A percentile compares a stretch with the other conserved stretches of the same genome.
Evolutionary conservation across 305 asterid species (phyloP).

Genomic region (Striga hermonthica): DNA sequence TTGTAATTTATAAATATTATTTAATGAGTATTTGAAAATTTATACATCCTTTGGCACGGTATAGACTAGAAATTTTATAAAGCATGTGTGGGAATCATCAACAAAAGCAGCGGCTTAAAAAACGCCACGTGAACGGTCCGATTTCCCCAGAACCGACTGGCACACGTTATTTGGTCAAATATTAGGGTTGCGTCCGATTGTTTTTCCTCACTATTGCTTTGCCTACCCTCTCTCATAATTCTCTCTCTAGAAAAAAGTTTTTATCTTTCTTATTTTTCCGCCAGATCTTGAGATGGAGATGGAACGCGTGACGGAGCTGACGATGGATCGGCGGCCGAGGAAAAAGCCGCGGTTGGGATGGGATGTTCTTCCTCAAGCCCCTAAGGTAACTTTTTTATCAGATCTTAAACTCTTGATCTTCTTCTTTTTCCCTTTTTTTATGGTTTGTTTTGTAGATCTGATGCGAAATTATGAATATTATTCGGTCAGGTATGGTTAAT

Average conservation of each 20-base stretch:
- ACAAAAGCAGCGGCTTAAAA: constrained; percentile 25
- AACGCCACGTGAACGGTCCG: constrained; percentile 55
- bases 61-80: too few species aligned
- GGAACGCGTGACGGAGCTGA: constrained; percentile 84
- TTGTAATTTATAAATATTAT: too few species aligned
- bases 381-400: constrained; percentile 45
- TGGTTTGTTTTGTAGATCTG: constrained; percentile 49
- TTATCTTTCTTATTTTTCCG: constrained; percentile 30
- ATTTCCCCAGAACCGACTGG: constrained; percentile 31
- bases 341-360: constrained; percentile 82
- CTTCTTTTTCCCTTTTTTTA: constrained; percentile 22
- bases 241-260: constrained; percentile 26
- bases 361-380: constrained; percentile 72
- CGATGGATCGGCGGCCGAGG: constrained; percentile 79
- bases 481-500: constrained; percentile 46
- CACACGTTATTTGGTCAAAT: constrained; percentile 34
- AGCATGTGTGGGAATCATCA: constrained; percentile 38
- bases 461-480: constrained; percentile 31
- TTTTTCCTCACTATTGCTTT: constrained; percentile 13
- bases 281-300: constrained; percentile 55
- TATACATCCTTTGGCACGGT: too few species aligned
- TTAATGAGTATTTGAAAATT: too few species aligned
- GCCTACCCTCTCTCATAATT: constrained; percentile 26
- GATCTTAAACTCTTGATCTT: constrained; percentile 26
- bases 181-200: constrained; percentile 30